These are phyloP conservation scores for Phoma herbarum DNA, from an alignment of 2,329 filamentous ascomycete genomes.

Conservation along the genomic window DNA sequence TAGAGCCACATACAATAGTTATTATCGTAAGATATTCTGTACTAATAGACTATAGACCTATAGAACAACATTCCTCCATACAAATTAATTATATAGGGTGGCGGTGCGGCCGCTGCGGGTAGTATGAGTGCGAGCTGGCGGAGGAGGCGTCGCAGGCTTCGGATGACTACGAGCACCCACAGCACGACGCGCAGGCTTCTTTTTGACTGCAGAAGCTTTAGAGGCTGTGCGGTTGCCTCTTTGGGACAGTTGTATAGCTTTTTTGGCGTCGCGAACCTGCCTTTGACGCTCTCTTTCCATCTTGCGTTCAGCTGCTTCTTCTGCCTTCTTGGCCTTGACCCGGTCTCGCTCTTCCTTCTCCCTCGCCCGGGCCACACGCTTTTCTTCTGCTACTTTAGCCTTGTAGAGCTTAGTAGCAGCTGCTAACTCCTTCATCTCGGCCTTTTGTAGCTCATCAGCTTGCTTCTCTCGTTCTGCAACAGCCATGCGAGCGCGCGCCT, in stretches of 20 bases:
- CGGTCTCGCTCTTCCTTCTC: too few relatives aligned
- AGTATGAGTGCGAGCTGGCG: not conserved
- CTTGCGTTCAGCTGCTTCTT: not conserved
- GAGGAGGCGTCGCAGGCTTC: not conserved
- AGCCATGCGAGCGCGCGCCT: too few relatives aligned
- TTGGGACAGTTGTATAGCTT: too few relatives aligned
- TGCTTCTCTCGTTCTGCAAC: too few relatives aligned
- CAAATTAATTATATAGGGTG: not conserved
- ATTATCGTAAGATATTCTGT: too few relatives aligned
- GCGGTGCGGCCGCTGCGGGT: not conserved
- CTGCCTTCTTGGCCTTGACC: not conserved
- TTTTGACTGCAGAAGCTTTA: too few relatives aligned
- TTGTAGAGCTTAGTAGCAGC: constrained; percentile 2
- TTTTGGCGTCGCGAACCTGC: not conserved
- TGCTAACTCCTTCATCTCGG: not conserved
- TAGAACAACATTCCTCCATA: not conserved
- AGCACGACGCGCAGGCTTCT: not conserved
- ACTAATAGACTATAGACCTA: not conserved
- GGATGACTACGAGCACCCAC: not conserved
- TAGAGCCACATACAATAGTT: too few relatives aligned
- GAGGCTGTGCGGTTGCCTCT: too few relatives aligned
- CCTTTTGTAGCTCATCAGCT: too few relatives aligned
- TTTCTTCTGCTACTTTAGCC: not conserved
- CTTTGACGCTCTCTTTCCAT: not conserved
- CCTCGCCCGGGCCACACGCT: too few relatives aligned